Evolutionary conservation across 371 early-diverging fungal genomes (phyloP).

Genomic region (Rhizopus delemar): DNA sequence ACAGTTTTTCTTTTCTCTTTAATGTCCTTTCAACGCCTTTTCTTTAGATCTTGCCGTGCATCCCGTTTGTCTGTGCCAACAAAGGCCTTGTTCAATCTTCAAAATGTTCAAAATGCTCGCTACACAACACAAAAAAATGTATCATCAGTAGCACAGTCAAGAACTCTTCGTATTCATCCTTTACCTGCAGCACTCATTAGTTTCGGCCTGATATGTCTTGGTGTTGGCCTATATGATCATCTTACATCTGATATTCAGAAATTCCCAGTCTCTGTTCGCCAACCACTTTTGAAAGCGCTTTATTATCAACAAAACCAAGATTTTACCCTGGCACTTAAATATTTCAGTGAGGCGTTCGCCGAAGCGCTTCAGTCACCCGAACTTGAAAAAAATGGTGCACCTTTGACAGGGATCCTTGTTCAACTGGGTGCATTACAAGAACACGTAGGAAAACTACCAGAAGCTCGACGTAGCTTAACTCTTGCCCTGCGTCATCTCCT

Average conservation of each 20-base stretch:
- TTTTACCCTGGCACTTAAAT: slow-evolving; percentile 45
- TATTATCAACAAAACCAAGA: slow-evolving; percentile 63
- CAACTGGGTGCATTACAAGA: slow-evolving; percentile 58
- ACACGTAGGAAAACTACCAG: slow-evolving; percentile 47
- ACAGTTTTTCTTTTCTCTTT: too few relatives aligned
- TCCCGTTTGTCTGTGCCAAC: too few relatives aligned
- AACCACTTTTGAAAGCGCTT: slow-evolving; percentile 60
- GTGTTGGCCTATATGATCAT: slow-evolving; percentile 56
- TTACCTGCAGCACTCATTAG: slow-evolving; percentile 45
- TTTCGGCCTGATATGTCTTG: slow-evolving; percentile 45
- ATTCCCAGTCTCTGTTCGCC: slow-evolving; percentile 57
- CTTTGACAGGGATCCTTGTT: slow-evolving; percentile 67
- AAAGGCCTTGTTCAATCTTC: too few relatives aligned
- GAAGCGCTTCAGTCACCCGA: slow-evolving; percentile 51
- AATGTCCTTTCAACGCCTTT: too few relatives aligned
- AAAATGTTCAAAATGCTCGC: neutral
- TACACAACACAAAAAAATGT: slow-evolving; percentile 10
- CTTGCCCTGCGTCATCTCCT: slow-evolving; percentile 50
- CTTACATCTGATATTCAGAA: slow-evolving; percentile 59
- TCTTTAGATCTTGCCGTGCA: too few relatives aligned
- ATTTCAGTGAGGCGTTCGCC: slow-evolving; percentile 51
- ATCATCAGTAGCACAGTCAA: slow-evolving; percentile 5
- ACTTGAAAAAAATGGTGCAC: slow-evolving; percentile 51
- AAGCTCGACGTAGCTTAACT: slow-evolving; percentile 55
- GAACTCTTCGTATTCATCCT: slow-evolving; percentile 33